Base-by-base conservation (phyloP, 2,329 filamentous ascomycete genomes). In the Botrytis porri region DNA sequence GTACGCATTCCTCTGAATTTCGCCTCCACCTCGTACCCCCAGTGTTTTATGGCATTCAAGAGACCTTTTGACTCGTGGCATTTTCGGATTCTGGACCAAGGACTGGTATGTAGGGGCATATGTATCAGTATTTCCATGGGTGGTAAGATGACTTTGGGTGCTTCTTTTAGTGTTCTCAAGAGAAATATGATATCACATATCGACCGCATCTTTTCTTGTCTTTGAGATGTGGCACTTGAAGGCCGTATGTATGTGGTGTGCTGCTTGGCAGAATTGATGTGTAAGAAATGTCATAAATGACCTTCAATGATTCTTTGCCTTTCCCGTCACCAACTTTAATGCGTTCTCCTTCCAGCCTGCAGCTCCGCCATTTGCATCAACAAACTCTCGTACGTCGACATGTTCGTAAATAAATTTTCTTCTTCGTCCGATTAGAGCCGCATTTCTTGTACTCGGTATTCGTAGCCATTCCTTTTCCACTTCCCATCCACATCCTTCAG, bases 381-480 rank as follows among this genome's bases (percentile, higher is more conserved):
- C 78, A 32, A 91, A 78, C 1, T 80, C 79, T 20, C 81, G 73
- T 35, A 88, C 77, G 66, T 87, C 82, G 8, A 84, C 76, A 16
- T 83, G 77, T 57, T 69, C 76, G 69, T 76, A 79, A 7, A 62
- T 59, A 69, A 43, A 67, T 25, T 25, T 71, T 67, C 78, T 77
- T 61, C 80, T 82, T 45, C 93, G 87, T 6, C 95, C 95, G 59
- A 98, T 80, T 43, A 99, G 84, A 0, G 91, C 93, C 29, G 91
- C 89, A 81, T 98, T 98, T 75, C 96, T 86, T 57, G 95, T 98
- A 81, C 93, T 97, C 0, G 96, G 96, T 75, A 99, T 98, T 63
- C 95, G 87, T 78, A 99, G 82, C 85, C 96, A 90, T 78, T 97
- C 95, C 75, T 88, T 93, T 82, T 98, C 94, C 0, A 93, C 87